Evolutionary conservation across 2,329 filamentous ascomycete species (phyloP).

Genomic region (Catunica adiposa): DNA sequence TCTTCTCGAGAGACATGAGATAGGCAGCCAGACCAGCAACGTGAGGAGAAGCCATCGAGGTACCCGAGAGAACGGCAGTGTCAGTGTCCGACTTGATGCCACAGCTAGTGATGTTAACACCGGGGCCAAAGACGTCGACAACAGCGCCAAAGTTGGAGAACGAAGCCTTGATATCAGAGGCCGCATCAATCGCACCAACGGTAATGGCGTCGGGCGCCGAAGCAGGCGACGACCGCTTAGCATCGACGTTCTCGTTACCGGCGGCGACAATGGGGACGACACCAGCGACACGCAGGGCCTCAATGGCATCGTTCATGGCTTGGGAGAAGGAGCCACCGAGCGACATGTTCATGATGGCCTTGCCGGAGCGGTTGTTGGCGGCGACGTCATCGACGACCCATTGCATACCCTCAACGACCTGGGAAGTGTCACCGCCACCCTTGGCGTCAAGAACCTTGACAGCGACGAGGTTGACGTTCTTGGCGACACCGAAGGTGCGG

Average conservation of each 20-base stretch:
- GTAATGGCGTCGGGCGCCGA: conserved; percentile 41
- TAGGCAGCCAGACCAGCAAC: conserved; percentile 53
- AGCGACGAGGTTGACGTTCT: conserved; percentile 36
- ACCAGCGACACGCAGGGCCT: conserved; percentile 31
- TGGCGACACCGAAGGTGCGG: conserved; percentile 44
- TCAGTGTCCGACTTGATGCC: conserved; percentile 33
- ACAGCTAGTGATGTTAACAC: conserved; percentile 36
- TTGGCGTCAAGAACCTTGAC: conserved; percentile 43
- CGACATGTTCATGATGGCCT: conserved; percentile 48
- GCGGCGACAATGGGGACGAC: conserved; percentile 43
- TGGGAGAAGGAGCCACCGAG: conserved; percentile 33
- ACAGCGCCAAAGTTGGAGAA: conserved; percentile 42
- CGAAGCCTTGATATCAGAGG: conserved; percentile 29
- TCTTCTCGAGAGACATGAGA: conserved; percentile 39
- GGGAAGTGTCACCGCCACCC: conserved; percentile 24
- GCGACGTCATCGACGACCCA: conserved; percentile 34
- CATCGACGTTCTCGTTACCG: conserved; percentile 40
- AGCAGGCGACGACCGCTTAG: conserved; percentile 34
- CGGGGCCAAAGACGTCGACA: conserved; percentile 41
- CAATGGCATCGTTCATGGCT: conserved; percentile 39
- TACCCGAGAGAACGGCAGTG: conserved; percentile 33
- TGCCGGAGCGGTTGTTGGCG: conserved; percentile 28
- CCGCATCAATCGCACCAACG: conserved; percentile 40
- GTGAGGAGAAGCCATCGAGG: conserved; percentile 51
- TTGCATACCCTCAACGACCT: conserved; percentile 42